These are phyloP conservation scores for Suillus hirtellus DNA, from an alignment of 768 basidiomycete genomes.

Conservation along the genomic window DNA sequence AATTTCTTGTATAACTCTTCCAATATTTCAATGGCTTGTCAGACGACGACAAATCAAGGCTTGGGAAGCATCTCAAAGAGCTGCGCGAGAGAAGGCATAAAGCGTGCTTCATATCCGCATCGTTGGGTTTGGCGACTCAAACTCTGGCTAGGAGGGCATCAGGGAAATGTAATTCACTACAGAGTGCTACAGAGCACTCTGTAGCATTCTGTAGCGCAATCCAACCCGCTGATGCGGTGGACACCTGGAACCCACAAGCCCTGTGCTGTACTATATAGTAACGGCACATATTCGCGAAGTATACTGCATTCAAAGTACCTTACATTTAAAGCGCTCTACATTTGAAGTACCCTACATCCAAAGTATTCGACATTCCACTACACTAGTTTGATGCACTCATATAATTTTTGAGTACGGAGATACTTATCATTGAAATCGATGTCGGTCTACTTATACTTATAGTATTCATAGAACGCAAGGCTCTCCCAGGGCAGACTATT, in stretches of 20 bases:
- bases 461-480: no score
- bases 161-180: no score
- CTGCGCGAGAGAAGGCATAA: slow-evolving; percentile 2
- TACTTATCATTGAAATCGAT: no score
- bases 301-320: neutral
- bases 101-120: neutral
- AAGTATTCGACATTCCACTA: neutral
- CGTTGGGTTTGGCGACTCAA: neutral
- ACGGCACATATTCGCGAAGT: neutral
- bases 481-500: no score
- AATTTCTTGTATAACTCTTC: slow-evolving; percentile 55
- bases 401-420: neutral
- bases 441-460: no score
- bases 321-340: no score
- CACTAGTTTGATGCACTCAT: neutral
- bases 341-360: neutral
- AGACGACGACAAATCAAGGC: slow-evolving; percentile 30
- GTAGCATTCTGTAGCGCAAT: no score
- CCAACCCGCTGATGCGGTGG: no score
- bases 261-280: neutral
- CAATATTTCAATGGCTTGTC: slow-evolving; percentile 47
- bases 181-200: no score
- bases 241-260: neutral
- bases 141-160: neutral
- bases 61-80: slow-evolving; percentile 13